Percentiles rank a stretch among this genome's conserved stretches.
Evolutionary conservation across 768 basidiomycete genomes (phyloP).

Genomic region (Boletus huronensis): DNA sequence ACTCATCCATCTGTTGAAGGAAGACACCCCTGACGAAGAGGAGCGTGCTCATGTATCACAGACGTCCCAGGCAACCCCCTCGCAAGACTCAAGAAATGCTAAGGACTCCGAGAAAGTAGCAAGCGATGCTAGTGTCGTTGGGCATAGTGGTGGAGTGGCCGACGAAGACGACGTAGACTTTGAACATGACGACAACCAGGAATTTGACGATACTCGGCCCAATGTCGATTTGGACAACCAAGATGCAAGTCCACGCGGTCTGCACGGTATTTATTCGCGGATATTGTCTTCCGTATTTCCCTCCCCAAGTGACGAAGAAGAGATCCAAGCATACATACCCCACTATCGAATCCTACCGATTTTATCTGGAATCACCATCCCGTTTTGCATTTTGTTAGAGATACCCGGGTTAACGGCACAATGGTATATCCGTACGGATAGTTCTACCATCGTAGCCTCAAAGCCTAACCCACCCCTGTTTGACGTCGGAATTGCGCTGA

Average conservation of each 20-base stretch:
- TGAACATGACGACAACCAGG: constrained; percentile 12
- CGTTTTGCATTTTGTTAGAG: constrained; percentile 77
- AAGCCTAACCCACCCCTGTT: constrained; percentile 56
- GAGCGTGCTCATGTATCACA: not conserved
- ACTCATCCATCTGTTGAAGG: constrained; percentile 3
- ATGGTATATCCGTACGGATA: constrained; percentile 63
- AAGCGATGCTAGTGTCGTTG: not conserved
- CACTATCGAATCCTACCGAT: constrained; percentile 65
- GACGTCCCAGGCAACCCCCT: not conserved
- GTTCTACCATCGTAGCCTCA: constrained; percentile 39
- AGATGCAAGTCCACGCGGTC: not conserved
- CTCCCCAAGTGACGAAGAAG: constrained; percentile 22
- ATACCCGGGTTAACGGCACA: constrained; percentile 76
- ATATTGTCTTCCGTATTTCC: constrained; percentile 13
- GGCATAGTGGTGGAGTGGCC: not conserved
- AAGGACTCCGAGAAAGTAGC: not conserved
- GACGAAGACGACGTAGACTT: not conserved
- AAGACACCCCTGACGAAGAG: constrained; percentile 20
- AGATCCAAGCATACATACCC: constrained; percentile 40
- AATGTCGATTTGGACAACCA: not conserved
- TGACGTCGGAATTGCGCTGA: constrained; percentile 57
- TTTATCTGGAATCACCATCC: constrained; percentile 62
- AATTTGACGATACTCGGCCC: not conserved
- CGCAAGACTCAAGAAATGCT: not conserved
- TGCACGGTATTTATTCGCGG: constrained; percentile 2